phyloP scores from a whole-genome alignment of 2,329 filamentous ascomycete species.

The Diaporthe citriasiana region DNA sequence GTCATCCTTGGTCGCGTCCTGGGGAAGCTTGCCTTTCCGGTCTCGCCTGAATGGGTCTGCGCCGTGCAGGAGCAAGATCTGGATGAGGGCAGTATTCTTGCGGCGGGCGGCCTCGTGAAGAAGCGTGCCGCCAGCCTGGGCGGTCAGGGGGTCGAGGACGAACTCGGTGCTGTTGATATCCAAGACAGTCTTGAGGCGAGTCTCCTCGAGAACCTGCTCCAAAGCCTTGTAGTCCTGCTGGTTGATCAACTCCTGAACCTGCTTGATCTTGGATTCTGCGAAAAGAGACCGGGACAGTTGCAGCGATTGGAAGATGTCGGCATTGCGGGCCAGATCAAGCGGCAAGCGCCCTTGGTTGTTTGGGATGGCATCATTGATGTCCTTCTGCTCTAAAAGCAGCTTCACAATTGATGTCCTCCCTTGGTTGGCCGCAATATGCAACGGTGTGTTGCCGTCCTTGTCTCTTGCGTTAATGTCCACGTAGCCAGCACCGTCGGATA shows the following conservation, averaged over 20 bases:
- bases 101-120: conserved; percentile 93
- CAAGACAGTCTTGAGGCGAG: conserved; percentile 85
- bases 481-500: conserved; percentile 77
- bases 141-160: conserved; percentile 82
- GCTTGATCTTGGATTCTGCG: conserved; percentile 85
- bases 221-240: conserved; percentile 82
- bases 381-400: conserved; percentile 83
- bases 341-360: conserved; percentile 90
- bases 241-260: conserved; percentile 84
- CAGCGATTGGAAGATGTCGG: conserved; percentile 95
- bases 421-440: conserved; percentile 88
- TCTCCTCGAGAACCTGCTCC: conserved; percentile 85
- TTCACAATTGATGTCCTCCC: conserved; percentile 86
- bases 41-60: conserved; percentile 96
- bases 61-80: conserved; percentile 91
- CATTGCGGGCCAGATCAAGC: conserved; percentile 89
- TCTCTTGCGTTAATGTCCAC: conserved; percentile 92
- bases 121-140: conserved; percentile 88
- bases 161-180: conserved; percentile 95
- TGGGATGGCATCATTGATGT: conserved; percentile 88
- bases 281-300: conserved; percentile 92
- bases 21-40: conserved; percentile 93
- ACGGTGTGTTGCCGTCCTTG: conserved; percentile 92
- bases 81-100: conserved; percentile 88
- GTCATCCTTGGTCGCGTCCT: conserved; percentile 97